Conservation (phyloP, 2,329 filamentous ascomycete species). For the Diplodia corticola region DNA sequence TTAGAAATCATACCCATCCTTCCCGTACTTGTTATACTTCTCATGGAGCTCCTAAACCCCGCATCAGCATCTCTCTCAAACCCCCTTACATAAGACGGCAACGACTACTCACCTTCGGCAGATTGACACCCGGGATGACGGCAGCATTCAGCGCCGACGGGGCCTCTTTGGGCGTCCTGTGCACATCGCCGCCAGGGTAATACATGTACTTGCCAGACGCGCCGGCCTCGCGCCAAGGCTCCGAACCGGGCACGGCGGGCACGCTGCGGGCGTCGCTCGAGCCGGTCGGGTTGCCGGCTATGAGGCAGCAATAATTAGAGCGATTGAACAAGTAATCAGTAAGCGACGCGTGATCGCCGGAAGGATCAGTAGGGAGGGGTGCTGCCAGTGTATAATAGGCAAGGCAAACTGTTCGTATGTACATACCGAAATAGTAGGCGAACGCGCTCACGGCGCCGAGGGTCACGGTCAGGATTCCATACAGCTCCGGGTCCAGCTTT, state of each 20-base stretch:
- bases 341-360: no score
- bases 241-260: slow-evolving; percentile 54
- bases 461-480: background rate
- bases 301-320: no score
- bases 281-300: slow-evolving; percentile 1
- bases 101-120: slow-evolving; percentile 63
- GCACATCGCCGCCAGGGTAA: slow-evolving; percentile 76
- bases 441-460: background rate
- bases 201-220: slow-evolving; percentile 61
- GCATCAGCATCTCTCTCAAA: background rate
- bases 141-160: slow-evolving; percentile 94
- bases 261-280: background rate
- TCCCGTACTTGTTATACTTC: slow-evolving; percentile 99
- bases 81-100: background rate
- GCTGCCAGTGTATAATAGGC: background rate
- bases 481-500: slow-evolving; percentile 1
- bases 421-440: background rate
- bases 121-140: slow-evolving; percentile 86
- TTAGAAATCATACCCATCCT: slow-evolving; percentile 71
- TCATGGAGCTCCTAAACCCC: slow-evolving; percentile 76
- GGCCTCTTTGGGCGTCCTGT: slow-evolving; percentile 73
- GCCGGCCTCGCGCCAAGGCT: slow-evolving; percentile 87
- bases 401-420: background rate
- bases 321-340: no score
- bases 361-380: no score